Percentiles rank a stretch among this genome's conserved stretches.
phyloP scores from a whole-genome alignment of 2,329 filamentous ascomycete species.

The Stachybotrys echinatus region DNA sequence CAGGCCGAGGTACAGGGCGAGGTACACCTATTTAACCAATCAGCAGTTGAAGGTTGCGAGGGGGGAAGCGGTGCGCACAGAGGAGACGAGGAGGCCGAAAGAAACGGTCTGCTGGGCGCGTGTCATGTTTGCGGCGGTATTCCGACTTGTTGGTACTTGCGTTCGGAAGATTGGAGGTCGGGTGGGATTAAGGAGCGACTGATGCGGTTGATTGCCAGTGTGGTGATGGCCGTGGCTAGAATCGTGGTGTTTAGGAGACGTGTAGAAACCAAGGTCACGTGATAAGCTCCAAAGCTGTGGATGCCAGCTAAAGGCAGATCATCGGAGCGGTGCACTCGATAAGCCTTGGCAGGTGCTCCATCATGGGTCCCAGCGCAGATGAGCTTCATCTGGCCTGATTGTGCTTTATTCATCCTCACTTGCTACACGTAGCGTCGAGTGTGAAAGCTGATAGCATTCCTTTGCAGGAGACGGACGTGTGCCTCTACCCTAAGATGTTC shows the following conservation, averaged over 20 bases:
- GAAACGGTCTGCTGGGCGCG: slow-evolving; percentile 91
- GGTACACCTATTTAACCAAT: slow-evolving; percentile 67
- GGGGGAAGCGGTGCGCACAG: slow-evolving; percentile 50
- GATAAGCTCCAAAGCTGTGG: background rate
- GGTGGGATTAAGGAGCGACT: background rate
- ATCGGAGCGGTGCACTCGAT: too few relatives aligned
- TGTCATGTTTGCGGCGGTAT: slow-evolving; percentile 64
- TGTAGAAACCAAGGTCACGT: background rate
- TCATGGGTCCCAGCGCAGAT: too few relatives aligned
- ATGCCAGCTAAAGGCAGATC: too few relatives aligned
- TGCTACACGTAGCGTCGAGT: too few relatives aligned
- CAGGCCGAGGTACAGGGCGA: slow-evolving; percentile 77
- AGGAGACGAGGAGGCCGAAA: slow-evolving; percentile 78
- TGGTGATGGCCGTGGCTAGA: background rate
- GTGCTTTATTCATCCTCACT: too few relatives aligned
- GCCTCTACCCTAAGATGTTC: too few relatives aligned
- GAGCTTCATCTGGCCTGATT: too few relatives aligned
- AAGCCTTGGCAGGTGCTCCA: too few relatives aligned
- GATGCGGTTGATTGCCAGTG: background rate
- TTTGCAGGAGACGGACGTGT: too few relatives aligned
- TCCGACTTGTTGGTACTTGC: too few relatives aligned
- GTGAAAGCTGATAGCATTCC: too few relatives aligned
- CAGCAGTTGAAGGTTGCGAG: background rate
- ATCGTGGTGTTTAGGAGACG: background rate
- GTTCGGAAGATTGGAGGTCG: too few relatives aligned